Conservation (phyloP, 2,329 filamentous ascomycete species). For the Colletotrichum australisinense region DNA sequence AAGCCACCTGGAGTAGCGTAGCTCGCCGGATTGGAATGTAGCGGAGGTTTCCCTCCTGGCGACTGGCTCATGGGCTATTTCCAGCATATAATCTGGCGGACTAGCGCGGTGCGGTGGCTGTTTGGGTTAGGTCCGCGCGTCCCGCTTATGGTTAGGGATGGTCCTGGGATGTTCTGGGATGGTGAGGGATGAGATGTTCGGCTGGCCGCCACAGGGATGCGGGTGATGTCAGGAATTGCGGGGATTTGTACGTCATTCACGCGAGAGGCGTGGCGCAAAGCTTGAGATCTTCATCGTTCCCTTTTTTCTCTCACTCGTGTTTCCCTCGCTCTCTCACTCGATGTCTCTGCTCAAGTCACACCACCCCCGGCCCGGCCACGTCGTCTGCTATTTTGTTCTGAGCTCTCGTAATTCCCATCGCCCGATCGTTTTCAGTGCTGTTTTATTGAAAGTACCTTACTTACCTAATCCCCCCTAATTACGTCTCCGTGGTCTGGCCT, state of each 20-base stretch:
- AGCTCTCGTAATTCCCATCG: conserved; percentile 2
- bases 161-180: neutral
- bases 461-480: conserved; percentile 5
- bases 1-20: neutral
- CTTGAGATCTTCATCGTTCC: conserved; percentile 5
- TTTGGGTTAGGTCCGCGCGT: conserved; percentile 24
- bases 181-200: neutral
- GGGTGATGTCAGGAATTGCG: conserved; percentile 18
- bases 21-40: neutral
- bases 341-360: neutral
- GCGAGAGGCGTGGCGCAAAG: conserved; percentile 9
- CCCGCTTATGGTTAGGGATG: conserved; percentile 3
- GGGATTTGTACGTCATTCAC: conserved; percentile 26
- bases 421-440: neutral
- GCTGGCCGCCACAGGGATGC: conserved; percentile 2
- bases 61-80: neutral
- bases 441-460: neutral
- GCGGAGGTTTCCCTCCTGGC: conserved; percentile 25
- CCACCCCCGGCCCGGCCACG: conserved; percentile 1
- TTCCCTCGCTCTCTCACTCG: neutral
- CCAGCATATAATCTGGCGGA: neutral
- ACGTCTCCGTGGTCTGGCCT: neutral
- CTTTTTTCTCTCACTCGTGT: neutral
- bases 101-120: neutral
- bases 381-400: neutral